phyloP scores from a whole-genome alignment of 805 yeast species.

The Millerozyma miso region DNA sequence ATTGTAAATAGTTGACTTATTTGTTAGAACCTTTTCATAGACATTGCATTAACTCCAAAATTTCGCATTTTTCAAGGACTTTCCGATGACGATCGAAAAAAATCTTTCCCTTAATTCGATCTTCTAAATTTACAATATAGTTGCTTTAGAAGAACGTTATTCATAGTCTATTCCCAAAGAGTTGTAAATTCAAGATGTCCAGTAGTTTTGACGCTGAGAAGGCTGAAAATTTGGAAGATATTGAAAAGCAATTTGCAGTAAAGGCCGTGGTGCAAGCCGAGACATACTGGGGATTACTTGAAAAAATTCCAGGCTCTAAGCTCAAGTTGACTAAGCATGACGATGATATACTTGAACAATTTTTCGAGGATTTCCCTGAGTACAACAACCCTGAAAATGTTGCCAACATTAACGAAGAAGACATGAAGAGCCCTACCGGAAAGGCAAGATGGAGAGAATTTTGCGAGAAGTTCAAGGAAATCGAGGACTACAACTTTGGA shows the following conservation, averaged over 20 bases:
- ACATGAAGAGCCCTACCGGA: conserved; percentile 73
- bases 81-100: conserved; percentile 1
- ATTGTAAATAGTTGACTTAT: conserved; percentile 1
- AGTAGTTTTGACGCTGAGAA: conserved; percentile 71
- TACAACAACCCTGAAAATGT: conserved; percentile 58
- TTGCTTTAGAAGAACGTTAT: background rate
- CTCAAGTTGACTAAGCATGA: conserved; percentile 70
- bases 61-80: conserved; percentile 2
- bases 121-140: background rate
- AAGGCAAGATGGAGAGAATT: conserved; percentile 90
- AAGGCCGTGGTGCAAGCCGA: conserved; percentile 95
- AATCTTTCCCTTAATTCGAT: background rate
- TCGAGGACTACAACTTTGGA: conserved; percentile 94
- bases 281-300: conserved; percentile 82
- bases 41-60: background rate
- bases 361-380: conserved; percentile 83
- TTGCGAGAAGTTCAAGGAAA: conserved; percentile 75
- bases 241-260: conserved; percentile 97
- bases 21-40: background rate
- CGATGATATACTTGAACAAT: conserved; percentile 59
- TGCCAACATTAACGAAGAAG: conserved; percentile 63
- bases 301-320: conserved; percentile 72
- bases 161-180: background rate
- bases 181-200: conserved; percentile 17
- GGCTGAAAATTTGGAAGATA: conserved; percentile 86